Conservation (phyloP, 2,329 filamentous ascomycete species). For the Bertia moriformis region DNA sequence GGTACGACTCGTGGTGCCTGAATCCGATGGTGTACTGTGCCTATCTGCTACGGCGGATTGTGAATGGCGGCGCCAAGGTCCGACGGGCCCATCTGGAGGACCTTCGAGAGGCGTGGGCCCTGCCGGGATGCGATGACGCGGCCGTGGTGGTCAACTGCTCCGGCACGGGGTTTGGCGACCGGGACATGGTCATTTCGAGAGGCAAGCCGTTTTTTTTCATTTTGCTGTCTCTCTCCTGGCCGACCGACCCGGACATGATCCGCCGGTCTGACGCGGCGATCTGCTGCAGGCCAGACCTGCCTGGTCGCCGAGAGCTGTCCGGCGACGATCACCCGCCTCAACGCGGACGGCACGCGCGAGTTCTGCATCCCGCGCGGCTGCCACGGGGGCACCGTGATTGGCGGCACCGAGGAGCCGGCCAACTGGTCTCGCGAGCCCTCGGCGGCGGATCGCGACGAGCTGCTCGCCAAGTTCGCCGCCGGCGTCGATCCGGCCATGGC, state of each 20-base stretch:
- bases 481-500: constrained; percentile 10
- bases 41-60: constrained; percentile 26
- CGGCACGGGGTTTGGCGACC: constrained; percentile 26
- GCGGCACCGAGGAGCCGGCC: constrained; percentile 47
- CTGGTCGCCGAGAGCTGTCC: constrained; percentile 22
- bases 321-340: constrained; percentile 40
- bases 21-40: constrained; percentile 38
- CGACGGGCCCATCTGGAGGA: constrained; percentile 18
- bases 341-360: constrained; percentile 45
- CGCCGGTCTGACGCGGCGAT: constrained; percentile 8
- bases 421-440: constrained; percentile 37
- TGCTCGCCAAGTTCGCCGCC: constrained; percentile 23
- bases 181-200: constrained; percentile 24
- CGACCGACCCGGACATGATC: neutral
- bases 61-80: constrained; percentile 18
- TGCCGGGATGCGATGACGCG: constrained; percentile 11
- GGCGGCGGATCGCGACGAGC: constrained; percentile 23
- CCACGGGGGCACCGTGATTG: constrained; percentile 49
- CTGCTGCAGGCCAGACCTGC: constrained; percentile 33
- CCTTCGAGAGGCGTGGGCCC: constrained; percentile 20
- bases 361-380: constrained; percentile 48
- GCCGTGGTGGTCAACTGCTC: constrained; percentile 27
- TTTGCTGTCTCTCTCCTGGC: neutral
- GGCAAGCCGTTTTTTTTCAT: too few species aligned
- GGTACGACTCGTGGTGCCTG: constrained; percentile 38